Evolutionary conservation across 169 alveolate genomes (phyloP).

Genomic region (Perkinsus olseni): DNA sequence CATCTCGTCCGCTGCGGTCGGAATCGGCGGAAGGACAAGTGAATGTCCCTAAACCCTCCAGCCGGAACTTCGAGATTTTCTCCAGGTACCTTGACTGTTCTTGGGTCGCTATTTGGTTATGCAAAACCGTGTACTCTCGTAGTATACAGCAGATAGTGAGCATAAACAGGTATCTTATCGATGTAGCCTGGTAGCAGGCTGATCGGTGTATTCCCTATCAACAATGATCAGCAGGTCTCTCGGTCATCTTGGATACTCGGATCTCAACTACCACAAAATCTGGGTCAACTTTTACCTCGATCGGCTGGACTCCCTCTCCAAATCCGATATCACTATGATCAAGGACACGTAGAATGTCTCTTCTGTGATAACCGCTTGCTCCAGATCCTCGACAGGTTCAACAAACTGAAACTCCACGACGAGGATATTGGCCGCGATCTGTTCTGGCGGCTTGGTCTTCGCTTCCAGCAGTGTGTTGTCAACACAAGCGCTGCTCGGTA

Average conservation of each 20-base stretch:
- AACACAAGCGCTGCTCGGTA: neutral
- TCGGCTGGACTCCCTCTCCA: neutral
- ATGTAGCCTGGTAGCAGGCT: neutral
- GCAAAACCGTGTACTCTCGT: neutral
- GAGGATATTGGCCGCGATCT: neutral
- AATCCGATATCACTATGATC: neutral
- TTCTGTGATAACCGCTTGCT: neutral
- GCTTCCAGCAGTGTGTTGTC: neutral
- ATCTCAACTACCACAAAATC: neutral
- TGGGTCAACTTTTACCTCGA: conserved; percentile 1
- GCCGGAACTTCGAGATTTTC: neutral
- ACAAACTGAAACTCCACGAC: neutral
- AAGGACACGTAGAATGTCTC: neutral
- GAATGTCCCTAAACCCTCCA: neutral
- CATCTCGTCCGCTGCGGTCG: neutral
- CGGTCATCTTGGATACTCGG: neutral
- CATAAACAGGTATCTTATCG: neutral
- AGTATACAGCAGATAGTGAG: neutral
- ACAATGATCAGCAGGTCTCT: neutral
- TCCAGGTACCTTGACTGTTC: neutral
- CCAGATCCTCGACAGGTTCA: neutral
- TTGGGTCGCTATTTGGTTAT: neutral
- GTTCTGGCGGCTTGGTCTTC: neutral
- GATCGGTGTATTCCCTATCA: too few relatives aligned
- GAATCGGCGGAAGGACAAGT: neutral